A percentile compares a stretch with the other conserved stretches of the same genome.
Evolutionary conservation across 352 stramenopile species (phyloP).

Genomic region (Globisporangium ultimum): DNA sequence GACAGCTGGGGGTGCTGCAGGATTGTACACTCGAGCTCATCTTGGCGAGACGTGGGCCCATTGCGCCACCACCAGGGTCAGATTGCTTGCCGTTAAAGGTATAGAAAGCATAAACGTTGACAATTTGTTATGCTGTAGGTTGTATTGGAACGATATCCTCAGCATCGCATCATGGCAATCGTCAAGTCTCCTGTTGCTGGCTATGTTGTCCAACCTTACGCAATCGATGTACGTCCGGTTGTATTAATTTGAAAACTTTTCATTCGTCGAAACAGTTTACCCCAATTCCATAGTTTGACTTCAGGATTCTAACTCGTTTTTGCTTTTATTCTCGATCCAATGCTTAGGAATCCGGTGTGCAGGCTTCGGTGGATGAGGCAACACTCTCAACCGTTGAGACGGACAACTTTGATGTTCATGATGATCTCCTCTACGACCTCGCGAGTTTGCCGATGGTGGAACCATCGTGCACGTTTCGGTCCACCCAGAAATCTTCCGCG

Average conservation of each 20-base stretch:
- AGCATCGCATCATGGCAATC: conserved; percentile 49
- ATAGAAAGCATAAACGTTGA: no score
- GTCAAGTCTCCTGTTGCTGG: conserved; percentile 59
- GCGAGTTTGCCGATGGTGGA: conserved; percentile 35
- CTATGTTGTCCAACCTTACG: conserved; percentile 61
- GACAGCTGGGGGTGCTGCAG: conserved; percentile 32
- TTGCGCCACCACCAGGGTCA: conserved; percentile 60
- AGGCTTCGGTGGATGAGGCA: conserved; percentile 25
- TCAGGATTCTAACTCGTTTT: no score
- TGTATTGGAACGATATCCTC: conserved; percentile 39
- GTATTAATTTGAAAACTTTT: background rate
- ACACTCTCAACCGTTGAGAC: conserved; percentile 11
- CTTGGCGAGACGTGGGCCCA: conserved; percentile 71
- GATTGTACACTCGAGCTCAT: conserved; percentile 56
- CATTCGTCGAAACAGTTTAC: no score
- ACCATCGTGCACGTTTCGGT: conserved; percentile 41
- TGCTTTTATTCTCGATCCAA: background rate
- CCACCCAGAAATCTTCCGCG: conserved; percentile 50
- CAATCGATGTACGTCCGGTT: conserved; percentile 36
- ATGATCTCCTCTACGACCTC: conserved; percentile 55
- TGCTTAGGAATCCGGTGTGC: conserved; percentile 39
- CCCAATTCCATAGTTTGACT: no score
- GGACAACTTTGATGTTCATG: conserved; percentile 39
- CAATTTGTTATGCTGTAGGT: conserved; percentile 2
- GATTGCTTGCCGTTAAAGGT: background rate